Percentiles rank a stretch among this genome's conserved stretches.
These are phyloP conservation scores for Vicia villosa DNA, from an alignment of 306 rosid species.

Conservation along the genomic window DNA sequence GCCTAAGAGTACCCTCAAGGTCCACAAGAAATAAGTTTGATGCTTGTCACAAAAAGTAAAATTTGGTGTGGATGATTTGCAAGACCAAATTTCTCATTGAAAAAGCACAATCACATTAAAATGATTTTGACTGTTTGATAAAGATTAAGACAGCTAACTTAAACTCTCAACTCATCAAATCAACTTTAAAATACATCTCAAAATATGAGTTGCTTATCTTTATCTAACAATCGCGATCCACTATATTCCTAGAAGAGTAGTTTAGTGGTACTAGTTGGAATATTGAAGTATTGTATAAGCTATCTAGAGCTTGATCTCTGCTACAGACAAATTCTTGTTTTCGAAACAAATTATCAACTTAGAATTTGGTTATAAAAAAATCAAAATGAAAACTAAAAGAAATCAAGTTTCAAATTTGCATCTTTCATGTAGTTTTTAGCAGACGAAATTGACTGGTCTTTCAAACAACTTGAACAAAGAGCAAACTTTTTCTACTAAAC, in stretches of 20 bases:
- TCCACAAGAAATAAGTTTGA: conserved; percentile 11
- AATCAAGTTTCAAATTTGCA: conserved; percentile 2
- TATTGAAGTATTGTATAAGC: neutral
- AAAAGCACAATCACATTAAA: neutral
- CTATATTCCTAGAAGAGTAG: neutral
- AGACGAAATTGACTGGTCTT: conserved; percentile 1
- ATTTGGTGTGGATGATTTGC: conserved; percentile 1
- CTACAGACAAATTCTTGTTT: neutral
- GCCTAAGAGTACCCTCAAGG: conserved; percentile 25
- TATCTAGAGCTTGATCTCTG: neutral
- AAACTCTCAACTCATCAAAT: neutral
- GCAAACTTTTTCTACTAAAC: too few species aligned
- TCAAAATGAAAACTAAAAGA: neutral
- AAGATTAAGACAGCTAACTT: conserved; percentile 1
- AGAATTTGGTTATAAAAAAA: neutral
- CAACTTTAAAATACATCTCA: neutral
- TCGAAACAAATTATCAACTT: neutral
- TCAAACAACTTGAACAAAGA: conserved; percentile 3
- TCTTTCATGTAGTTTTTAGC: neutral
- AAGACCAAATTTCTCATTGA: neutral
- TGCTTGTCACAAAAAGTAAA: conserved; percentile 23
- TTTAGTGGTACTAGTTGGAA: neutral
- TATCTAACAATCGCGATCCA: neutral
- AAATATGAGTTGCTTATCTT: neutral
- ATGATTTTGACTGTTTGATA: neutral